Evolutionary conservation across 306 rosid species (phyloP).

Genomic region (Arachis stenosperma): DNA sequence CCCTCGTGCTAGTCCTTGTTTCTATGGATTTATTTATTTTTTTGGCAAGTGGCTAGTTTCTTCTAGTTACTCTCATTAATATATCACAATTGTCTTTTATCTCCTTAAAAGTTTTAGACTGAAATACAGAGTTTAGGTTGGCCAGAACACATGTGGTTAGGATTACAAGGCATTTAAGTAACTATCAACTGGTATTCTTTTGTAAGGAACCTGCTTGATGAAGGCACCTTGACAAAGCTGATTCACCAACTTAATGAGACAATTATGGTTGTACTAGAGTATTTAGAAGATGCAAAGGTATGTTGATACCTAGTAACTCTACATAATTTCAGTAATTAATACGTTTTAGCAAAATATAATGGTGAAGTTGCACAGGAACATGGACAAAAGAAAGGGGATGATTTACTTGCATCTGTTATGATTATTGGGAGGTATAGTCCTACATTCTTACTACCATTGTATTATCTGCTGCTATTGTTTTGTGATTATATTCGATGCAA

Average conservation of each 20-base stretch:
- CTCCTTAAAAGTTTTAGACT: too few relatives aligned
- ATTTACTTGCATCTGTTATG: constrained; percentile 88
- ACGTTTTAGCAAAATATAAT: constrained; percentile 28
- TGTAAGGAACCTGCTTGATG: constrained; percentile 63
- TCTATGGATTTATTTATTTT: too few relatives aligned
- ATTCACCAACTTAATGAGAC: constrained; percentile 86
- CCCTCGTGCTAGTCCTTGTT: too few relatives aligned
- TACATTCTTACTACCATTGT: not conserved
- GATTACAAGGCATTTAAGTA: not conserved
- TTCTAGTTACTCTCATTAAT: too few relatives aligned
- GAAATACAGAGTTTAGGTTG: not conserved
- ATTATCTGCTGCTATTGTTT: constrained; percentile 6
- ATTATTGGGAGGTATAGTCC: constrained; percentile 77
- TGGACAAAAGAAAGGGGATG: constrained; percentile 80
- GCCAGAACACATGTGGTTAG: not conserved
- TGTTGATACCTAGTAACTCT: constrained; percentile 28
- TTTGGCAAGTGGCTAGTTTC: too few relatives aligned
- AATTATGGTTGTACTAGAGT: constrained; percentile 70
- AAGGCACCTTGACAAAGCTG: constrained; percentile 56
- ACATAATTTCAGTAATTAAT: constrained; percentile 33
- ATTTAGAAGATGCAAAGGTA: constrained; percentile 92
- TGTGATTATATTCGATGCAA: constrained; percentile 3
- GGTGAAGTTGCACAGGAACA: constrained; percentile 64
- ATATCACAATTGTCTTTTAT: too few relatives aligned
- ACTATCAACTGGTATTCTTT: constrained; percentile 13